phyloP scores from a whole-genome alignment of 1,284 basidiomycete genomes.

The Golubevia pallescens region DNA sequence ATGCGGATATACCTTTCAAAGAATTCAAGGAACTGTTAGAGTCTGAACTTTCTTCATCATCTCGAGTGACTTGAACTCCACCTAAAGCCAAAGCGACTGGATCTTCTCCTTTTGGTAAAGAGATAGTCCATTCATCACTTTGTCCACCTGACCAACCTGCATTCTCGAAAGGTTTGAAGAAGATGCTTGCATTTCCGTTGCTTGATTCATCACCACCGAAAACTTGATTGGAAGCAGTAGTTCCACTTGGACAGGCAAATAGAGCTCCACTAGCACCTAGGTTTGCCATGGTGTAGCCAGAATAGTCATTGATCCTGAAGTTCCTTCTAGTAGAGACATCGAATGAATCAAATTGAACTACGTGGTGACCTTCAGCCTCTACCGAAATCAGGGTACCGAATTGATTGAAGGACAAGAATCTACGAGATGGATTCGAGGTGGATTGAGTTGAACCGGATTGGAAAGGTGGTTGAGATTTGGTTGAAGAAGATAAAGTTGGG shows the following conservation, averaged over 20 bases:
- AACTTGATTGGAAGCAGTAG: neutral
- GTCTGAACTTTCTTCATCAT: constrained; percentile 25
- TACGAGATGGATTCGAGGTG: constrained; percentile 19
- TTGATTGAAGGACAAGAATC: constrained; percentile 50
- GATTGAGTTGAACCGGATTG: constrained; percentile 51
- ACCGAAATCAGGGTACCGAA: constrained; percentile 50
- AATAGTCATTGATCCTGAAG: constrained; percentile 58
- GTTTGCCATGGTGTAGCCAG: constrained; percentile 47
- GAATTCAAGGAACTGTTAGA: constrained; percentile 13
- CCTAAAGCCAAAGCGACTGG: constrained; percentile 48
- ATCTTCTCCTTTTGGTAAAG: constrained; percentile 40
- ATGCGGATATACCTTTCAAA: constrained; percentile 13
- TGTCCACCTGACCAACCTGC: constrained; percentile 26
- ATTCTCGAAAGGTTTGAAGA: constrained; percentile 57
- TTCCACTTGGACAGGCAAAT: constrained; percentile 44
- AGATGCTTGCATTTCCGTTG: constrained; percentile 16
- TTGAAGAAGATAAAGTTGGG: neutral
- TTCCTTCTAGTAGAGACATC: constrained; percentile 53
- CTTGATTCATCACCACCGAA: constrained; percentile 16
- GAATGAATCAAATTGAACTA: constrained; percentile 55
- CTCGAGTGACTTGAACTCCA: constrained; percentile 17
- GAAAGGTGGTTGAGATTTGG: constrained; percentile 35
- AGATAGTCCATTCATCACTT: constrained; percentile 48
- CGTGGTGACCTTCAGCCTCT: constrained; percentile 59
- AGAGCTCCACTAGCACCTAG: constrained; percentile 52